Evolutionary conservation across 345 rosid species (phyloP), one percentile per base, ranked within the genome.

Genomic region (Mercurialis annua): DNA sequence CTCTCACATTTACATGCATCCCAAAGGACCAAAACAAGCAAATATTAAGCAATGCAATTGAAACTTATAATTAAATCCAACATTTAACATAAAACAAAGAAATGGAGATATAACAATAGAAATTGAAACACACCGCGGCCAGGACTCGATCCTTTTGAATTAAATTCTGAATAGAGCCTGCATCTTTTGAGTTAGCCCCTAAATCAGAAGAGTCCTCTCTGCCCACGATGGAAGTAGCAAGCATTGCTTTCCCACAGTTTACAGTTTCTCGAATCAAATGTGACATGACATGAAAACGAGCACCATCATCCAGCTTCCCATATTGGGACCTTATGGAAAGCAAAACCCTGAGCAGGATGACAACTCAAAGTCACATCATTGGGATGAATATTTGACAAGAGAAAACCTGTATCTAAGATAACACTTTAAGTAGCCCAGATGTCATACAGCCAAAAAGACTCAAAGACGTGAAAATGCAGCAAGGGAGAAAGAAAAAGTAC

Each of bases 221-320:
- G 65, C 82, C 81, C 66, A 82, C 81, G 76, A 92, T 85, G 82
- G 85, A 79, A 76, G 84, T 77, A 56, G 86, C 96, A 80, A 92
- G 87, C 74, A 90, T 79, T 56, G 88, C 82, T 76, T 92, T 92
- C 61, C 98, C 97, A 64, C 83, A 85, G 67, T 68, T 85, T 64
- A 92, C 88, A 34, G 93, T 88, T 81, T 92, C 97, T 64, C 96
- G 92, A 70, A 92, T 88, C 80, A 92, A 78, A 66, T 88, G 97
- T 0, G 97, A 85, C 64, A 92, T 82, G 31, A 92, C 89, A 87
- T 92, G 98, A 72, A 87, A 85, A 65, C 98, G 89, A 76, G 93
- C 87, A 69, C 98, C 98, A 54, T 87, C 94, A 71, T 92, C 93
- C 64, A 88, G 76, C 72, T 67, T 75, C 71, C 92, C 93, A 77